Conservation (phyloP, 768 basidiomycete genomes). For the Porpolomopsis calyptriformis region DNA sequence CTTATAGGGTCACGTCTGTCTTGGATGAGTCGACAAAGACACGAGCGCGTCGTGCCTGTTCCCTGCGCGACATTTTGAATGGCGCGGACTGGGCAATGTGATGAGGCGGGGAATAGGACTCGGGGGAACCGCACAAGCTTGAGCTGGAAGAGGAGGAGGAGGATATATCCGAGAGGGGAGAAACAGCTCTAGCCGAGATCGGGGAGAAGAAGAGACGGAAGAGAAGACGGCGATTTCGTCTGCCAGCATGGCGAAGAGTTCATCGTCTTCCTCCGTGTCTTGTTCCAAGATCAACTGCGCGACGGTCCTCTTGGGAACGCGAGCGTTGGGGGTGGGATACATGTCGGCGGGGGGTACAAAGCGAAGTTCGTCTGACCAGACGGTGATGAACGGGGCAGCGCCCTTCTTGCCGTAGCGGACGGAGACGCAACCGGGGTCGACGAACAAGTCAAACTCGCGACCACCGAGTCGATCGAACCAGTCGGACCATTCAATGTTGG, state of each 20-base stretch:
- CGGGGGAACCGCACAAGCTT: slow-evolving; percentile 25
- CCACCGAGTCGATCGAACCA: too few relatives aligned
- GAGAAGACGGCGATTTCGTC: slow-evolving; percentile 58
- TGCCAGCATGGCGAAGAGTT: slow-evolving; percentile 65
- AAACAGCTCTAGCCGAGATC: slow-evolving; percentile 34
- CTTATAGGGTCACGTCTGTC: slow-evolving; percentile 77
- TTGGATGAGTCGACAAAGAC: slow-evolving; percentile 71
- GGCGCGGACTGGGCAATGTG: neutral
- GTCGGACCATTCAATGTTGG: too few relatives aligned
- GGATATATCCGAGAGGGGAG: slow-evolving; percentile 48
- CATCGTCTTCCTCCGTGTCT: slow-evolving; percentile 62
- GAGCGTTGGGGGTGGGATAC: slow-evolving; percentile 1
- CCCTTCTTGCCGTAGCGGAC: slow-evolving; percentile 42
- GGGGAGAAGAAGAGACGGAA: slow-evolving; percentile 59
- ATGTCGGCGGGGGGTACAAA: slow-evolving; percentile 11
- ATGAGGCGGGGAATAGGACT: neutral
- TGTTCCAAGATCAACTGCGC: slow-evolving; percentile 65
- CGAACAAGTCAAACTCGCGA: slow-evolving; percentile 66
- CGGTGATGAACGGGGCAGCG: slow-evolving; percentile 34
- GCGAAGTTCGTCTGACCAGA: slow-evolving; percentile 54
- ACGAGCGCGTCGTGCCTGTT: slow-evolving; percentile 55
- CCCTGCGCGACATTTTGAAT: slow-evolving; percentile 51
- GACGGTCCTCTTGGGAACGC: slow-evolving; percentile 31
- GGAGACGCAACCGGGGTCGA: slow-evolving; percentile 71
- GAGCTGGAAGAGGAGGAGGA: slow-evolving; percentile 69